phyloP scores from a whole-genome alignment of 2,329 filamentous ascomycete species.

The Colletotrichum sp. region DNA sequence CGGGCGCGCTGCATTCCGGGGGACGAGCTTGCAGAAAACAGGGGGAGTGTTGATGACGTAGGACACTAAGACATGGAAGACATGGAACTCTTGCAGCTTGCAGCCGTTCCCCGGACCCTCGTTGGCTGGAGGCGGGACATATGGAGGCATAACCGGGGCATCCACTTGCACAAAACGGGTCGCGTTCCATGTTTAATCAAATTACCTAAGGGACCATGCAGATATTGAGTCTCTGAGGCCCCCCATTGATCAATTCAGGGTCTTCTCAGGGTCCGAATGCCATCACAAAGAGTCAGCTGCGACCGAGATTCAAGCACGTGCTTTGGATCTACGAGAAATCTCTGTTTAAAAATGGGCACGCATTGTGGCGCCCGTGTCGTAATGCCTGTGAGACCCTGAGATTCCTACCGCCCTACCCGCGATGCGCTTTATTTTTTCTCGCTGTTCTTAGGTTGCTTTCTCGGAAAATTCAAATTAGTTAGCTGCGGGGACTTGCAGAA shows the following conservation, averaged over 20 bases:
- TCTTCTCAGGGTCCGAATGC: neutral
- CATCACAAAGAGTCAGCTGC: neutral
- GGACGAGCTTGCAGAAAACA: neutral
- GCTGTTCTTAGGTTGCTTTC: neutral
- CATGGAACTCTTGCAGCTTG: neutral
- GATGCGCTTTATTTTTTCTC: neutral
- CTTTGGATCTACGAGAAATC: neutral
- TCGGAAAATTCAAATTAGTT: neutral
- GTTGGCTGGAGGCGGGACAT: neutral
- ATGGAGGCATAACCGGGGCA: slow-evolving; percentile 1
- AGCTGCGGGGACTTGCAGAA: neutral
- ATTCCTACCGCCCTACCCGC: neutral
- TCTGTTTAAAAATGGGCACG: neutral
- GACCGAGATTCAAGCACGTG: neutral
- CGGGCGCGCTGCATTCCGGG: neutral
- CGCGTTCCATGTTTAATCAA: neutral
- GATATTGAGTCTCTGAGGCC: neutral
- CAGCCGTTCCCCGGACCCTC: neutral
- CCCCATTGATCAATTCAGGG: neutral
- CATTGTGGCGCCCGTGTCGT: neutral
- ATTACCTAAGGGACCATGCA: neutral
- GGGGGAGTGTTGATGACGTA: neutral
- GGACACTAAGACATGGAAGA: neutral
- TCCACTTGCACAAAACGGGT: slow-evolving; percentile 1
- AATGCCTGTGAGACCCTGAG: neutral